Base-by-base conservation (phyloP, 495 filamentous ascomycete genomes). In the Immersiella caudata region DNA sequence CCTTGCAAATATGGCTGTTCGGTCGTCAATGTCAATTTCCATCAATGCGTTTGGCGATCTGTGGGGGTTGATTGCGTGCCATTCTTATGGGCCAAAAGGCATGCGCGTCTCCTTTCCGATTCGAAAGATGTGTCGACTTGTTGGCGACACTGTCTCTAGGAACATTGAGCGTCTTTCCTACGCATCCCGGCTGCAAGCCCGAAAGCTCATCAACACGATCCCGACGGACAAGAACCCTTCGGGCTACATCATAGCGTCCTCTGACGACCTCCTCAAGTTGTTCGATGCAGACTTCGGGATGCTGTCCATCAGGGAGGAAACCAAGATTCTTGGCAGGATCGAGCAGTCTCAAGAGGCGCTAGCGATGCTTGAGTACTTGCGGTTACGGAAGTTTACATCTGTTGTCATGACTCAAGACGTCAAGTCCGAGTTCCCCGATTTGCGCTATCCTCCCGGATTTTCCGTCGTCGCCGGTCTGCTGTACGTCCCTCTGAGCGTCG, bases 61-160 rank as follows among this genome's bases (percentile, higher is more conserved):
- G 0, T 97, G 94, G 94, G 94, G 94, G 0, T 81, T 97, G 36
- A 92, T 97, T 21, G 86, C 93, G 1, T 97, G 93, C 65, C 94
- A 98, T 74, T 86, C 88, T 1, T 96, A 97, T 73, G 93, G 88
- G 6, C 68, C 82, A 0, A 81, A 84, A 20, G 92, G 93, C 1
- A 97, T 95, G 93, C 84, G 94, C 36, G 93, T 97, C 2, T 90
- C 91, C 0, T 97, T 97, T 71, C 93, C 93, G 0, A 91, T 97
- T 50, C 86, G 94, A 16, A 97, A 96, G 77, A 93, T 98, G 90
- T 97, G 94, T 74, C 87, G 93, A n/a, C 79, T 97, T 18, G 85
- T 98, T 26, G 92, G 94, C 4, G 94, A 98, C 68, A 91, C 87
- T 0, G 91, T 92, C 2, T 95, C 93, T 2, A 82, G 91, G 58